Conservation (phyloP, 345 rosid species). For the Carallia brachiata region DNA sequence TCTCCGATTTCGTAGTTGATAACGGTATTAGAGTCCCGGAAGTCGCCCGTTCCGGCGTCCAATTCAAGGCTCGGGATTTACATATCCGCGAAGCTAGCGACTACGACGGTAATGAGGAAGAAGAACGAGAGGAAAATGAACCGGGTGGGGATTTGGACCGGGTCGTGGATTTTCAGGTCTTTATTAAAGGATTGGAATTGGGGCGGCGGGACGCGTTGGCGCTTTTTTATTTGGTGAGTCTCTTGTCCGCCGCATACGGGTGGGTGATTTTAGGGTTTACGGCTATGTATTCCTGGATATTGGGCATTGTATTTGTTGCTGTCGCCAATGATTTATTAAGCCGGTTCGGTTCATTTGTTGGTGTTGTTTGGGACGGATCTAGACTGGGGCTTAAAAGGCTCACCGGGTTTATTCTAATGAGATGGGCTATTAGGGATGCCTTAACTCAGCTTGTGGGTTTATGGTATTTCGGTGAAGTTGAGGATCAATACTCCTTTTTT, state of each 20-base stretch:
- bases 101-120: slow-evolving; percentile 5
- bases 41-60: slow-evolving; percentile 52
- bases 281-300: slow-evolving; percentile 66
- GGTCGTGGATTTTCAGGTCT: slow-evolving; percentile 53
- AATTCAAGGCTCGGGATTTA: slow-evolving; percentile 28
- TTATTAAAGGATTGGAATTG: slow-evolving; percentile 66
- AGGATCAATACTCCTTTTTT: slow-evolving; percentile 81
- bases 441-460: slow-evolving; percentile 69
- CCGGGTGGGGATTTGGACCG: slow-evolving; percentile 34
- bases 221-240: slow-evolving; percentile 67
- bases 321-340: slow-evolving; percentile 56
- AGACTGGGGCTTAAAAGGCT: slow-evolving; percentile 68
- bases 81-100: background rate
- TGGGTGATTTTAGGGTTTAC: slow-evolving; percentile 92
- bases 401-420: slow-evolving; percentile 67
- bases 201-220: slow-evolving; percentile 71
- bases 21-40: slow-evolving; percentile 54
- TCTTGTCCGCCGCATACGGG: slow-evolving; percentile 83
- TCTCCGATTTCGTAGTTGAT: slow-evolving; percentile 48
- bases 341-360: slow-evolving; percentile 46
- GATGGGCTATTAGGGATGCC: slow-evolving; percentile 80
- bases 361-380: slow-evolving; percentile 59
- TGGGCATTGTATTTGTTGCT: slow-evolving; percentile 60
- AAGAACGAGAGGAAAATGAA: slow-evolving; percentile 15
- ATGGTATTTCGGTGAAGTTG: slow-evolving; percentile 71